Percentiles rank a stretch among this genome's conserved stretches.
phyloP scores from a whole-genome alignment of 2,329 filamentous ascomycete species.

The Aspergillus brunneoviolaceus region DNA sequence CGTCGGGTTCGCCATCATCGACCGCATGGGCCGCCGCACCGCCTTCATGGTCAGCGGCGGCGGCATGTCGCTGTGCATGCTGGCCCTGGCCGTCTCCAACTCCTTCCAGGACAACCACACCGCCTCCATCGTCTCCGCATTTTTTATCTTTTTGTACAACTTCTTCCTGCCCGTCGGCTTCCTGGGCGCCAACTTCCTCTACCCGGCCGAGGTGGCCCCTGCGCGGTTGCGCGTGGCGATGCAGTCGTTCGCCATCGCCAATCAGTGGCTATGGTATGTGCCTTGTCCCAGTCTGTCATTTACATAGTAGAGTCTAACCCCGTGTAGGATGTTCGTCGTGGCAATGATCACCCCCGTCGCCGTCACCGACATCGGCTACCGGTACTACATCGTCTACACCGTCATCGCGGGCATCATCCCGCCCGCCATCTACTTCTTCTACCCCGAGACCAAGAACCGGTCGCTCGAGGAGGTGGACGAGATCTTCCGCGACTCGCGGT shows the following conservation, averaged over 20 bases:
- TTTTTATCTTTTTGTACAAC: constrained; percentile 24
- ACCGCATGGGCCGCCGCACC: constrained; percentile 20
- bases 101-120: constrained; percentile 10
- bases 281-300: too few species aligned
- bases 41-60: constrained; percentile 20
- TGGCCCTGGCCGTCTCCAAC: constrained; percentile 17
- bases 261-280: constrained; percentile 18
- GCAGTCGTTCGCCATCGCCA: constrained; percentile 16
- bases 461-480: constrained; percentile 20
- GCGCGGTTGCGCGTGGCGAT: constrained; percentile 20
- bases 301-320: neutral
- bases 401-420: constrained; percentile 17
- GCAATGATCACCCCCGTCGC: constrained; percentile 23
- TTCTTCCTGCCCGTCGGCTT: constrained; percentile 23
- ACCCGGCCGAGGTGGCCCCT: constrained; percentile 21
- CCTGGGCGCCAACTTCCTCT: constrained; percentile 22
- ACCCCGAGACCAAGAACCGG: constrained; percentile 22
- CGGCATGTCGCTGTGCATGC: constrained; percentile 20
- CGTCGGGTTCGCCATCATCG: constrained; percentile 18
- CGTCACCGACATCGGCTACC: constrained; percentile 18
- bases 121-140: constrained; percentile 11
- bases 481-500: constrained; percentile 20
- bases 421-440: constrained; percentile 20
- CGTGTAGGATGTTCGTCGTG: constrained; percentile 21
- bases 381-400: constrained; percentile 22